These are phyloP conservation scores for Fusarium virguliforme DNA, from an alignment of 2,329 filamentous ascomycete genomes.

Conservation along the genomic window DNA sequence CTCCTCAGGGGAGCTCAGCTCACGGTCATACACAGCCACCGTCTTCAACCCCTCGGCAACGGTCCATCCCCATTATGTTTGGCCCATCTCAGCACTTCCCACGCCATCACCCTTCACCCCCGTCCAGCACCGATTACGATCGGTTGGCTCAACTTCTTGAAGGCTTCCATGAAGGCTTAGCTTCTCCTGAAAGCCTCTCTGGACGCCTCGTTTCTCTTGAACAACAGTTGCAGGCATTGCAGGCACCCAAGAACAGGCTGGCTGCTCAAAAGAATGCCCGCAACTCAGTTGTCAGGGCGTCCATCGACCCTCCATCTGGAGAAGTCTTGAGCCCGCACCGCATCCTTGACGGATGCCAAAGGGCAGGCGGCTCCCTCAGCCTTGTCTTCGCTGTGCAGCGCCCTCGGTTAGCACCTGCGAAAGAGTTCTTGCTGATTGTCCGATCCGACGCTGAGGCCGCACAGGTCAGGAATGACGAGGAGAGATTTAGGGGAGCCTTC, in stretches of 20 bases:
- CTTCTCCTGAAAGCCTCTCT: not conserved
- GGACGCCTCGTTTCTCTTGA: not conserved
- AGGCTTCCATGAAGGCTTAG: not conserved
- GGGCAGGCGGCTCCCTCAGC: not conserved
- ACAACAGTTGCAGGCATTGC: no score
- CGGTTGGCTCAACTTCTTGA: no score
- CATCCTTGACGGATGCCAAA: not conserved
- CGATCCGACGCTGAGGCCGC: not conserved
- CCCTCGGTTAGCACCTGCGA: not conserved
- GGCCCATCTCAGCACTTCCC: no score
- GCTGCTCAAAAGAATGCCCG: not conserved
- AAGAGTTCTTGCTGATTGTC: not conserved
- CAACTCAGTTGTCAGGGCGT: not conserved
- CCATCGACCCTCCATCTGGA: not conserved
- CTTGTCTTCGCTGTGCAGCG: not conserved
- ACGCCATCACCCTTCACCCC: not conserved
- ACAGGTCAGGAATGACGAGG: not conserved
- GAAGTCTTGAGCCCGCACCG: not conserved
- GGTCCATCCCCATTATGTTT: not conserved
- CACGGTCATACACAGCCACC: not conserved
- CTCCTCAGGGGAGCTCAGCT: not conserved
- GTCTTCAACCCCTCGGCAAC: not conserved
- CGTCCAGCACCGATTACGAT: not conserved
- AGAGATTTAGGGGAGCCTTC: not conserved
- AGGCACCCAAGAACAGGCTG: no score